Percentiles rank a stretch among this genome's conserved stretches.
Conservation (phyloP, 192 early-diverging fungal genomes). For the Backusella tuberculispora region DNA sequence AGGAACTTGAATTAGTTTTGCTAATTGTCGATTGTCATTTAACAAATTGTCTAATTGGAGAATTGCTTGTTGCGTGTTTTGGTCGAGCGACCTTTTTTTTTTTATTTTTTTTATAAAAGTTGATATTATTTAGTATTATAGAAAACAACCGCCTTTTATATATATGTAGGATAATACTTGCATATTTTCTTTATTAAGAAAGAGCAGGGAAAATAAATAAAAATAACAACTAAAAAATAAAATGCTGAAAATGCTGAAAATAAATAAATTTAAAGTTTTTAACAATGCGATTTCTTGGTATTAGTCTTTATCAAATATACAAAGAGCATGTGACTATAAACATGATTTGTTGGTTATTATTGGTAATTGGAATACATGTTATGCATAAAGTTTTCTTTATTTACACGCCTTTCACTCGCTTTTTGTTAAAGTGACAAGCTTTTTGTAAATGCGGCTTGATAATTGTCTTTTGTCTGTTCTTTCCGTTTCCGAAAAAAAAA, state of each 20-base stretch:
- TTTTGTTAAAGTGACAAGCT: slow-evolving; percentile 7
- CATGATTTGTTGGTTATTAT: no score
- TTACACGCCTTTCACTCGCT: not conserved
- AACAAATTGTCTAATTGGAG: not conserved
- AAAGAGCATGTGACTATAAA: no score
- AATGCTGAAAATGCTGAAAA: no score
- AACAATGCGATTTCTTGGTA: no score
- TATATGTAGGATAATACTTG: not conserved
- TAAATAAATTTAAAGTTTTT: no score
- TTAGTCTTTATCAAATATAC: no score
- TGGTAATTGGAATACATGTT: no score
- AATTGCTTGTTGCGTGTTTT: not conserved
- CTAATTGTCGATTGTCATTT: slow-evolving; percentile 4
- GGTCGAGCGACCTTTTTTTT: not conserved
- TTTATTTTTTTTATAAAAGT: not conserved
- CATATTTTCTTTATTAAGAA: no score
- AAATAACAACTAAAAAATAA: no score
- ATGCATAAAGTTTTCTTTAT: not conserved
- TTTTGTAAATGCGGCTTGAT: not conserved
- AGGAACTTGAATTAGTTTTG: not conserved
- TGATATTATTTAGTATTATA: not conserved
- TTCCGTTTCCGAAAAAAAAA: no score
- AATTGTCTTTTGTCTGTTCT: not conserved
- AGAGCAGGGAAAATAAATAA: no score
- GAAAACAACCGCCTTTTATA: not conserved